Conservation (phyloP, 176 grass and related monocot species). For the Saccharum officinarum region DNA sequence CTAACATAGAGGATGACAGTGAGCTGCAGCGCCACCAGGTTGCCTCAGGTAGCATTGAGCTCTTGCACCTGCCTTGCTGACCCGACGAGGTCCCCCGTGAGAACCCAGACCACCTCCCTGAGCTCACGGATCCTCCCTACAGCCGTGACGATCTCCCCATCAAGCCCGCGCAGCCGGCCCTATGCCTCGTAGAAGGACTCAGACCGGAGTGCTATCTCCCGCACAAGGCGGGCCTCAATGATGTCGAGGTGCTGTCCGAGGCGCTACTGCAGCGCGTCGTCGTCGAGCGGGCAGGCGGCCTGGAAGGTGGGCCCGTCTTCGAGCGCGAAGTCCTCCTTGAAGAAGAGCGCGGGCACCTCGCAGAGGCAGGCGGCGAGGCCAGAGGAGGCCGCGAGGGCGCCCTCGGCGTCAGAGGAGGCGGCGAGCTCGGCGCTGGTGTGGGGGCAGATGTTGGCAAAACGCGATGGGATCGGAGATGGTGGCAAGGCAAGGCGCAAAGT, state of each 20-base stretch:
- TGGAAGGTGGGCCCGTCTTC: constrained; percentile 89
- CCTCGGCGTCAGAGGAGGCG: constrained; percentile 35
- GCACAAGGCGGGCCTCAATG: constrained; percentile 82
- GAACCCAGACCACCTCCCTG: constrained; percentile 62
- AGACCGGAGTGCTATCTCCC: constrained; percentile 77
- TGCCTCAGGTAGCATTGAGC: constrained; percentile 71
- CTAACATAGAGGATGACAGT: constrained; percentile 90
- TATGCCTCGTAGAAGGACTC: constrained; percentile 93
- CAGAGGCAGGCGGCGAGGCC: constrained; percentile 83
- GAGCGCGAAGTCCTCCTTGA: constrained; percentile 92
- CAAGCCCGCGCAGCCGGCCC: constrained; percentile 62
- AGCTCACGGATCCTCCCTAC: constrained; percentile 83
- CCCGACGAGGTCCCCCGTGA: constrained; percentile 82
- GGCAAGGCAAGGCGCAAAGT: constrained; percentile 74
- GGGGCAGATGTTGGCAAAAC: constrained; percentile 75
- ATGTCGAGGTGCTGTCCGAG: constrained; percentile 88
- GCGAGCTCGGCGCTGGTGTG: constrained; percentile 63
- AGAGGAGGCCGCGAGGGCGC: constrained; percentile 27
- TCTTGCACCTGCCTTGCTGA: constrained; percentile 83
- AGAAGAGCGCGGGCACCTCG: constrained; percentile 90
- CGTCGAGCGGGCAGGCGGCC: constrained; percentile 76
- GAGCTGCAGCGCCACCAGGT: constrained; percentile 76
- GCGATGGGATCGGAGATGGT: constrained; percentile 69
- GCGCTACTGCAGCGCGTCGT: constrained; percentile 70
- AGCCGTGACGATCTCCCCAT: constrained; percentile 79